These are phyloP conservation scores for Geotrichum candidum DNA, from an alignment of 1,139 yeast species.

Conservation along the genomic window DNA sequence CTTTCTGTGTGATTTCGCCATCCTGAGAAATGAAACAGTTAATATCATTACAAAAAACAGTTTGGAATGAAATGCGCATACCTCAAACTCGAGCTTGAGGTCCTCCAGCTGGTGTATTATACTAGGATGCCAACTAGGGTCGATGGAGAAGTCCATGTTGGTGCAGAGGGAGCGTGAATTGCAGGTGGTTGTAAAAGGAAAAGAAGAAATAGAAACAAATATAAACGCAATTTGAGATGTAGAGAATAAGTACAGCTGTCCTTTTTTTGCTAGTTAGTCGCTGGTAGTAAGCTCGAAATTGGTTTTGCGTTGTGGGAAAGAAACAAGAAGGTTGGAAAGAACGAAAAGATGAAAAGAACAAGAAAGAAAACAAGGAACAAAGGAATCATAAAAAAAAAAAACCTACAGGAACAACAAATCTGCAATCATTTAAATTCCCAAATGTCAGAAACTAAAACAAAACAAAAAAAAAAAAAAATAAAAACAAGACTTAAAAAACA, in stretches of 20 bases:
- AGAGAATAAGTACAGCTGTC: not conserved
- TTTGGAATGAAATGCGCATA: constrained; percentile 16
- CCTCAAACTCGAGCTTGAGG: constrained; percentile 43
- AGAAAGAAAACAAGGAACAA: not conserved
- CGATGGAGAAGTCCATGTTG: constrained; percentile 41
- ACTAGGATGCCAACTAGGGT: constrained; percentile 37
- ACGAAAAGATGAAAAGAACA: not conserved
- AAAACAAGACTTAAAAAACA: not conserved
- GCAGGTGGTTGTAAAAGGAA: not conserved
- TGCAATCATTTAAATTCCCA: not conserved
- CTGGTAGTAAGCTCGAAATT: not conserved
- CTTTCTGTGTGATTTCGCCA: constrained; percentile 64
- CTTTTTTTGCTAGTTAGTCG: not conserved
- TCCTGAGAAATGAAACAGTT: constrained; percentile 34
- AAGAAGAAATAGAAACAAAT: not conserved
- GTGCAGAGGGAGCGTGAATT: not conserved
- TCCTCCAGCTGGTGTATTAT: constrained; percentile 38
- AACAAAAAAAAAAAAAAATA: too few relatives aligned
- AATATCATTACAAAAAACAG: not conserved
- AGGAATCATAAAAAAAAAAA: not conserved
- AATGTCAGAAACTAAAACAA: not conserved
- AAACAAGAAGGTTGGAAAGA: not conserved
- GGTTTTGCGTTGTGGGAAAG: not conserved
- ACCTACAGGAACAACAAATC: not conserved
- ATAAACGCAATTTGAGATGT: not conserved